Evolutionary conservation across 176 grass and related monocot genomes (phyloP), one percentile per base, ranked within the genome.

Genomic region (Tillandsia fasciculata): DNA sequence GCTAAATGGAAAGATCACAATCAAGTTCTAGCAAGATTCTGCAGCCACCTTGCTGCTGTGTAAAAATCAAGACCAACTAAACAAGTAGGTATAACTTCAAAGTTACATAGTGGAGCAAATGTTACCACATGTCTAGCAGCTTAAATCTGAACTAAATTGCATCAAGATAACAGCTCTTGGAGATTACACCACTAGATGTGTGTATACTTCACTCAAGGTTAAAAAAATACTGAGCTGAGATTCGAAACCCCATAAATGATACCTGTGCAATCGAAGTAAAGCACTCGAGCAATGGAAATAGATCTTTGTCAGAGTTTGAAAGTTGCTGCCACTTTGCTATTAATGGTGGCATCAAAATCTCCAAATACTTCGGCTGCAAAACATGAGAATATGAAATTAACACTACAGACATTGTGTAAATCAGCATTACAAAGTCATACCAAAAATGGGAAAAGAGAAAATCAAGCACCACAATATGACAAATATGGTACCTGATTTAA

Each of bases 181-280:
- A 42, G 33, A 42, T 42, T 42, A 42, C 33, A 42, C 33, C 33
- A 42, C 33, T 42, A 42, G 33, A 42, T 42, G 33, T 42, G 33
- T 42, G 28, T 29, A 52, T 26, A 65, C 49, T 28, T 50, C 24
- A 71, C 14, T 67, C 22, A 63, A 63, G 20, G 14, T 27, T 14
- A 49, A 61, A 54, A 2, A 47, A 29, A 20, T 11, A 48, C 51
- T 2, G 1, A 59, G 3, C 11, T 26, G 20, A 50, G 12, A 61
- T 53, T 18, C 12, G 15, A 61, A 23, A 9, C 22, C 15, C 56
- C 3, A n/a, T n/a, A n/a, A n/a, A n/a, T n/a, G n/a, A 11, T 92
- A 93, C 94, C 94, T 99, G 94, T 48, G 90, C 84, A 3, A 99
- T 88, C 68, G 94, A 99, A 70, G 94, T 99, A 86, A 93, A 99